Percentiles rank a stretch among this genome's conserved stretches.
Evolutionary conservation across 75 land plant genomes (phyloP).

Genomic region (Pinus tabuliformis): DNA sequence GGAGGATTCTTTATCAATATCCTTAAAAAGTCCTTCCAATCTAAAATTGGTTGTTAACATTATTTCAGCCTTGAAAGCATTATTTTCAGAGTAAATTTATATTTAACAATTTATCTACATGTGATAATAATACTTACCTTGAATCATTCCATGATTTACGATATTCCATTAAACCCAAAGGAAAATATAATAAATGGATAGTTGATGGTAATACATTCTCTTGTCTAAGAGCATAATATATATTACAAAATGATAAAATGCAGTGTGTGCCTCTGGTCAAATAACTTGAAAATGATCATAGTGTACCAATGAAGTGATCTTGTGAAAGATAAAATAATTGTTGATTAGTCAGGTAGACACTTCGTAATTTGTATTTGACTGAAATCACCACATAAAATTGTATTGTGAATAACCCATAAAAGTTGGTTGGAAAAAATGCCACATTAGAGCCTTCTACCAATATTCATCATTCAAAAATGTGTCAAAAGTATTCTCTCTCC

Average conservation of each 20-base stretch:
- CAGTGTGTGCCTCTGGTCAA: too few species aligned
- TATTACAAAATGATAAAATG: too few species aligned
- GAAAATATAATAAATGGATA: too few species aligned
- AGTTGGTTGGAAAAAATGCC: background rate
- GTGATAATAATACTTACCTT: too few species aligned
- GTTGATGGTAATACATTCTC: too few species aligned
- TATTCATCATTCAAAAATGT: conserved; percentile 1
- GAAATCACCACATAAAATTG: background rate
- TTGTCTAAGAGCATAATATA: too few species aligned
- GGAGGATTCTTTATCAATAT: background rate
- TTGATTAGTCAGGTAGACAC: background rate
- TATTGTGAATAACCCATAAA: background rate
- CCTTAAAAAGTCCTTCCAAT: background rate
- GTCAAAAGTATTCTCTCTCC: background rate
- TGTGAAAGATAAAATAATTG: background rate
- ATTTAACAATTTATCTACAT: background rate
- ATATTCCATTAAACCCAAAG: too few species aligned
- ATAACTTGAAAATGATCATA: too few species aligned
- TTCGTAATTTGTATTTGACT: background rate
- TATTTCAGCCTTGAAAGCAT: background rate
- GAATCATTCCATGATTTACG: too few species aligned
- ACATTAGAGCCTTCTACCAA: background rate
- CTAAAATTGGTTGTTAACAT: background rate
- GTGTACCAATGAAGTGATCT: too few species aligned
- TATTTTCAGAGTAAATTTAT: background rate